Conservation (phyloP, 148 eudicot genomes). For the Suaeda aralocaspica region DNA sequence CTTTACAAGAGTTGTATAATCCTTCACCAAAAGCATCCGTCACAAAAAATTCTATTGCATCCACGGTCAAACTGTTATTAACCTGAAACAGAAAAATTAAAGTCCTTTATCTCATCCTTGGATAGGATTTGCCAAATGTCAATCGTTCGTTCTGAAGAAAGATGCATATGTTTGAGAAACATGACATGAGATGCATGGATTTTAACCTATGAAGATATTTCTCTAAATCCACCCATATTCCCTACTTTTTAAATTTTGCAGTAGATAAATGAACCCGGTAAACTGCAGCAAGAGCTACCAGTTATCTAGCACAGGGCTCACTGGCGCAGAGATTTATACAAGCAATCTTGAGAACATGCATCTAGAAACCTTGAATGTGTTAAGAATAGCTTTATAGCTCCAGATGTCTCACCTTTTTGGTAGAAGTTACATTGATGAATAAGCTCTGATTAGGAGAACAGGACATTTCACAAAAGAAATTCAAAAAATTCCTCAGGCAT, state of each 20-base stretch:
- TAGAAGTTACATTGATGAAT: constrained; percentile 66
- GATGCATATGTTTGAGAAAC: background rate
- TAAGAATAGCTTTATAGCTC: background rate
- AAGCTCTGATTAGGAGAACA: constrained; percentile 82
- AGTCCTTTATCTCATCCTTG: constrained; percentile 12
- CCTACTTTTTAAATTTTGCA: too few species aligned
- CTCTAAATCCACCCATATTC: background rate
- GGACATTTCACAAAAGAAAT: constrained; percentile 76
- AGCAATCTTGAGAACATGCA: background rate
- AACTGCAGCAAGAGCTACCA: background rate
- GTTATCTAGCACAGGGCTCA: background rate
- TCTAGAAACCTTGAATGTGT: background rate
- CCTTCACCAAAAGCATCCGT: constrained; percentile 86
- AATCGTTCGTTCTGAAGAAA: constrained; percentile 2
- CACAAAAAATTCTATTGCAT: constrained; percentile 73
- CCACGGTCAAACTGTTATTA: constrained; percentile 68
- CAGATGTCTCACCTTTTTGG: constrained; percentile 49
- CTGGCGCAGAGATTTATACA: background rate
- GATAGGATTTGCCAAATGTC: constrained; percentile 4
- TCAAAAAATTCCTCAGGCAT: constrained; percentile 76
- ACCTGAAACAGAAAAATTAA: constrained; percentile 51
- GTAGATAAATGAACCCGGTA: too few species aligned
- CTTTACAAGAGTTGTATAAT: constrained; percentile 86
- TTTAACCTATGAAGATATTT: background rate
- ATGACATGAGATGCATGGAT: background rate